phyloP scores from a whole-genome alignment of 495 filamentous ascomycete species.

The Staphylotrichum longicolle region DNA sequence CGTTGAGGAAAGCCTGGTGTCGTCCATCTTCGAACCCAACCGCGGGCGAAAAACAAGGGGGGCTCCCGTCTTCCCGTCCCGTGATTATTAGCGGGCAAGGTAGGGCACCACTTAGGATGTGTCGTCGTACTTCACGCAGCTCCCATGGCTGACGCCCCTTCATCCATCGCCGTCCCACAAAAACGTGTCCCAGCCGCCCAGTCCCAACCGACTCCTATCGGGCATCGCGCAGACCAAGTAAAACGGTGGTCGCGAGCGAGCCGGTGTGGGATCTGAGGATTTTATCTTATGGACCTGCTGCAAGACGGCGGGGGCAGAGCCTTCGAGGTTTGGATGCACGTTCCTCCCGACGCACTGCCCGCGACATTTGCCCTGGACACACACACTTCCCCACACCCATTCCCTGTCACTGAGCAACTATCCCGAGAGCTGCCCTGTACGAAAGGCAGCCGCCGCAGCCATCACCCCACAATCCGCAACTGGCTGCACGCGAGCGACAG shows the following conservation, averaged over 20 bases:
- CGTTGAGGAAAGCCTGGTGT: not conserved
- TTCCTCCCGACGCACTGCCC: not conserved
- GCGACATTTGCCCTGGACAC: not conserved
- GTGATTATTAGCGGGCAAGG: not conserved
- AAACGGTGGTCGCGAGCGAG: constrained; percentile 15
- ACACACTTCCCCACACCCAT: not conserved
- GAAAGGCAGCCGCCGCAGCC: not conserved
- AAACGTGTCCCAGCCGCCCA: not conserved
- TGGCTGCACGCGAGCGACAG: too few species aligned
- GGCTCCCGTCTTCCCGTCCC: not conserved
- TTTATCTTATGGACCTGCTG: not conserved
- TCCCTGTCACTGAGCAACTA: not conserved
- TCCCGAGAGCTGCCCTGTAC: constrained; percentile 9
- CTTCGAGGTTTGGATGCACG: not conserved
- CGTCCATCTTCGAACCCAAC: not conserved
- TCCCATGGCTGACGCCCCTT: too few species aligned
- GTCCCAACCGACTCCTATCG: not conserved
- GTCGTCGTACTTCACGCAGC: too few species aligned
- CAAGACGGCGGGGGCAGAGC: not conserved
- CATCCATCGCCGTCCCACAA: too few species aligned
- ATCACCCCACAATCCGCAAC: not conserved
- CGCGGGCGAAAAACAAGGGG: not conserved
- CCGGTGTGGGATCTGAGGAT: constrained; percentile 16
- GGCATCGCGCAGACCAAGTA: not conserved
- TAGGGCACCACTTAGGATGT: too few species aligned